Percentiles rank a stretch among this genome's conserved stretches.
These are phyloP conservation scores for Turritis glabra DNA, from an alignment of 345 rosid species.

Conservation along the genomic window DNA sequence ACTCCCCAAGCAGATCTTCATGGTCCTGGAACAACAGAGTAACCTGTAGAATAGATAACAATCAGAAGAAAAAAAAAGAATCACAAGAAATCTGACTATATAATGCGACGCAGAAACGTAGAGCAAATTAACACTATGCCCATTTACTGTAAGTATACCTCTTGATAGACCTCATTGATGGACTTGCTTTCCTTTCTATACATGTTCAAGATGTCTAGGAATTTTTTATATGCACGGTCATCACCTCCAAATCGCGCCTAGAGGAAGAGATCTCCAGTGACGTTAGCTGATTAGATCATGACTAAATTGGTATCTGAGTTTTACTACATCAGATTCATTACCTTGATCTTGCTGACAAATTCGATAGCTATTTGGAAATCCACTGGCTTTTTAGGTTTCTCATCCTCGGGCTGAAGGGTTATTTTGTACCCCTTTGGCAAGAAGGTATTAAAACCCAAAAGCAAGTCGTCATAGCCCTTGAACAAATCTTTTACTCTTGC, in stretches of 20 bases:
- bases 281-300: neutral
- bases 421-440: conserved; percentile 91
- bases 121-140: conserved; percentile 10
- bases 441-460: conserved; percentile 96
- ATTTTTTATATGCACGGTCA: conserved; percentile 87
- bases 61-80: neutral
- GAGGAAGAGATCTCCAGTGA: conserved; percentile 16
- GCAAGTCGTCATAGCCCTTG: conserved; percentile 79
- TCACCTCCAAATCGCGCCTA: conserved; percentile 88
- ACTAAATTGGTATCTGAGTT: neutral
- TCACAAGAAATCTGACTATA: neutral
- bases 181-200: conserved; percentile 88
- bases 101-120: conserved; percentile 5
- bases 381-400: conserved; percentile 73
- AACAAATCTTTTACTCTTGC: conserved; percentile 88
- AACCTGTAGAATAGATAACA: conserved; percentile 53
- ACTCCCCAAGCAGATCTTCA: conserved; percentile 80
- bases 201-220: conserved; percentile 89
- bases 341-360: conserved; percentile 95
- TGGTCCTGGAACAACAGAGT: conserved; percentile 79
- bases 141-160: conserved; percentile 51
- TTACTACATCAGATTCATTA: conserved; percentile 27
- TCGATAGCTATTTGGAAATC: conserved; percentile 87
- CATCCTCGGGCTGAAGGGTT: conserved; percentile 65
- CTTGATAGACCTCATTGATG: conserved; percentile 79